A percentile compares a stretch with the other conserved stretches of the same genome.
Conservation (phyloP, 129 eudicot species). For the carrot (Daucus carota) region DNA sequence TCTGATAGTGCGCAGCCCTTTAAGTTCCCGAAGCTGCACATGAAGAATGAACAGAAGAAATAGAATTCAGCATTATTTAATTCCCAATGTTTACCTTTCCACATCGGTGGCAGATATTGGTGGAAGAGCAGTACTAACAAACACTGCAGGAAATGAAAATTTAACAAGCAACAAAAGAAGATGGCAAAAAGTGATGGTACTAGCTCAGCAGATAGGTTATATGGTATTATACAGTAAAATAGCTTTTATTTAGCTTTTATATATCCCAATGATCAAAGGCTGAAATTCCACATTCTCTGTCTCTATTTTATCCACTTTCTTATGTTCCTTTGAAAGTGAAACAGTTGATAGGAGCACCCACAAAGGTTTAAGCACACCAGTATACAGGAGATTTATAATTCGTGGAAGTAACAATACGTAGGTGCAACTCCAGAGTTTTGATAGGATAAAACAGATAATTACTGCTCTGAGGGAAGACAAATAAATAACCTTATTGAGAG, state of each 20-base stretch:
- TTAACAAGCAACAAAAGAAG: background rate
- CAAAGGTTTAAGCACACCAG: background rate
- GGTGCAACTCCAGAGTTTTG: background rate
- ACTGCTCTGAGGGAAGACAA: background rate
- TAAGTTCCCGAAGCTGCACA: slow-evolving; percentile 94
- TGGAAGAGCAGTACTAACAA: background rate
- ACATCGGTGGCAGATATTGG: background rate
- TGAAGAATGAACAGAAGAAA: slow-evolving; percentile 1
- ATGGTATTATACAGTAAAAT: too few species aligned
- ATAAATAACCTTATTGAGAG: slow-evolving; percentile 50
- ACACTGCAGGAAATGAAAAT: background rate
- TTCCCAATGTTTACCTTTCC: background rate
- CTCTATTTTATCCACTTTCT: too few species aligned
- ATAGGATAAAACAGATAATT: background rate
- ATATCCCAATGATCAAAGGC: too few species aligned
- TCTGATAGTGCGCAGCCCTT: slow-evolving; percentile 88
- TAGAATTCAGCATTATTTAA: slow-evolving; percentile 5
- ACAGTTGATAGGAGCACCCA: background rate
- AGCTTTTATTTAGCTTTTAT: too few species aligned
- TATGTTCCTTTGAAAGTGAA: too few species aligned
- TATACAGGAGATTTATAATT: background rate
- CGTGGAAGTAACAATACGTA: background rate
- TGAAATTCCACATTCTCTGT: too few species aligned
- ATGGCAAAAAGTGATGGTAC: background rate
- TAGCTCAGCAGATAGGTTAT: too few species aligned